Conservation (phyloP, 2,329 filamentous ascomycete species). For the Bipolaris bicolor region DNA sequence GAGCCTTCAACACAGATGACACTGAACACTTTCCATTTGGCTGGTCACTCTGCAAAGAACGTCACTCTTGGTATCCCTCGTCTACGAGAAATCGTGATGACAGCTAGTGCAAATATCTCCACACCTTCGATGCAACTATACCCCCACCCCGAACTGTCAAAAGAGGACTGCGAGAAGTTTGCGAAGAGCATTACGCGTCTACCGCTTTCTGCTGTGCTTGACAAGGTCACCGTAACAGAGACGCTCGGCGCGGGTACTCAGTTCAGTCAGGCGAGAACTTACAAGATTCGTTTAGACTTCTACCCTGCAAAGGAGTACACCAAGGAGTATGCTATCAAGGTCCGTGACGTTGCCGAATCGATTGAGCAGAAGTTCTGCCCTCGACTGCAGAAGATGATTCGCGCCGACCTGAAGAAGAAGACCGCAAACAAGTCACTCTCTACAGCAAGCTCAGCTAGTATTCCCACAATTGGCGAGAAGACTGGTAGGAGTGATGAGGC, state of each 20-base stretch:
- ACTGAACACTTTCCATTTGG: constrained; percentile 98
- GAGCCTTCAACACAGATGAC: constrained; percentile 99
- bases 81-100: constrained; percentile 97
- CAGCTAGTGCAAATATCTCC: constrained; percentile 84
- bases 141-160: constrained; percentile 73
- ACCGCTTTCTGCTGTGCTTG: constrained; percentile 81
- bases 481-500: constrained; percentile 61
- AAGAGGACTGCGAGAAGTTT: constrained; percentile 75
- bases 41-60: constrained; percentile 97
- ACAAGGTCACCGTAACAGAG: constrained; percentile 81
- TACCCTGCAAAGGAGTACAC: constrained; percentile 85
- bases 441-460: constrained; percentile 62
- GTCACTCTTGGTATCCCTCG: constrained; percentile 98
- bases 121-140: constrained; percentile 90
- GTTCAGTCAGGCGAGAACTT: constrained; percentile 78
- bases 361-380: constrained; percentile 83
- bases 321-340: constrained; percentile 81
- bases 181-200: constrained; percentile 91
- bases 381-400: constrained; percentile 71
- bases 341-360: constrained; percentile 76
- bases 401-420: constrained; percentile 81
- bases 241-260: constrained; percentile 73
- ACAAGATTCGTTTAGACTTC: constrained; percentile 79
- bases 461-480: constrained; percentile 75
- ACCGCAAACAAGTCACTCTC: constrained; percentile 63